These are phyloP conservation scores for Coemansia furcata DNA, from an alignment of 192 early-diverging fungal genomes.

Conservation along the genomic window DNA sequence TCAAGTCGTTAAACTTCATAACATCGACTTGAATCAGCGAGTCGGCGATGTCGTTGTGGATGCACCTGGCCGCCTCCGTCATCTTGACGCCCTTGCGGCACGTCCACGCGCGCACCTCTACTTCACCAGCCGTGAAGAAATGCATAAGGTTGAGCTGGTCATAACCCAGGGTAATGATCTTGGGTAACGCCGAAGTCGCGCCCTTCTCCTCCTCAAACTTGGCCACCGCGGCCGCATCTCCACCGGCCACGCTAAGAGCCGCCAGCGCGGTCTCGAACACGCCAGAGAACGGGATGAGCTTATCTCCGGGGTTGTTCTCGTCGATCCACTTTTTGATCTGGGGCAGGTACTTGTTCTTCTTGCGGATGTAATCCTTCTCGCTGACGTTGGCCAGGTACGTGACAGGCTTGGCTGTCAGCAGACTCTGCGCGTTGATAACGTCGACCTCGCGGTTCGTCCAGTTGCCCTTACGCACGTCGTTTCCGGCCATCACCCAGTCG, in stretches of 20 bases:
- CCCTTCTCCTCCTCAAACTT: constrained; percentile 64
- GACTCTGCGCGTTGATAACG: constrained; percentile 78
- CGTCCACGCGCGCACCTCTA: constrained; percentile 94
- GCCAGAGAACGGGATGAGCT: constrained; percentile 90
- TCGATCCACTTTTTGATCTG: constrained; percentile 94
- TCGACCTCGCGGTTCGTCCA: constrained; percentile 94
- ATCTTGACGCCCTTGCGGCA: constrained; percentile 79
- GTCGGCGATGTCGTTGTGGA: constrained; percentile 83
- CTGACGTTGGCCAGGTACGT: constrained; percentile 92
- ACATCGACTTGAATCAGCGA: constrained; percentile 95
- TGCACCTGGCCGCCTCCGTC: constrained; percentile 89
- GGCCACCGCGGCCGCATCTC: constrained; percentile 58
- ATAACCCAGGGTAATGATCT: constrained; percentile 93
- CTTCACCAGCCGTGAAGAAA: constrained; percentile 91
- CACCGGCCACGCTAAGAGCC: constrained; percentile 26
- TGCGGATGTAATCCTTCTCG: constrained; percentile 84
- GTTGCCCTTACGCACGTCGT: constrained; percentile 83
- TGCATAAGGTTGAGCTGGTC: constrained; percentile 81
- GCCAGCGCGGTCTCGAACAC: constrained; percentile 70
- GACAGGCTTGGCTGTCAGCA: constrained; percentile 96
- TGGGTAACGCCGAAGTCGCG: constrained; percentile 75
- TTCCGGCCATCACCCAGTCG: constrained; percentile 73
- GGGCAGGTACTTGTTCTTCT: constrained; percentile 92
- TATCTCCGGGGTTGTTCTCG: constrained; percentile 83
- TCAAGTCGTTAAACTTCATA: constrained; percentile 84